These are phyloP conservation scores for Candida fluviatilis DNA, from an alignment of 805 yeast genomes.

Conservation along the genomic window DNA sequence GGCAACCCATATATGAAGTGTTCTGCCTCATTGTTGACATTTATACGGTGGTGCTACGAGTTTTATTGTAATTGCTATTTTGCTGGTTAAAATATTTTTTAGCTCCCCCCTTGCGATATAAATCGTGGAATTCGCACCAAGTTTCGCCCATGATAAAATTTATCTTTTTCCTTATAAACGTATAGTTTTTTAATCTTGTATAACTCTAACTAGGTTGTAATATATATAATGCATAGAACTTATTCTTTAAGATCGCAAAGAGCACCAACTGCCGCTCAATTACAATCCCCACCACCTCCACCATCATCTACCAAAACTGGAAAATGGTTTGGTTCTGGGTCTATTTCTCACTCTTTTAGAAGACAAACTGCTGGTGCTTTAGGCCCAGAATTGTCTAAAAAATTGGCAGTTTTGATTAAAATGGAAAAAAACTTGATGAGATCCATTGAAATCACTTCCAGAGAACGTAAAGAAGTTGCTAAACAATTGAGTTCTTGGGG, in stretches of 20 bases:
- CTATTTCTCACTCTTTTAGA: conserved; percentile 67
- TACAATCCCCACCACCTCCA: conserved; percentile 79
- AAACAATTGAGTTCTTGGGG: conserved; percentile 98
- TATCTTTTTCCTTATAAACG: neutral
- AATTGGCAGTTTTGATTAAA: conserved; percentile 86
- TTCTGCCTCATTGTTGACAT: no score
- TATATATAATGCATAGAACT: conserved; percentile 67
- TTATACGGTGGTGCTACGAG: no score
- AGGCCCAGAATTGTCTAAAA: conserved; percentile 93
- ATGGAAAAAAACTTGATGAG: conserved; percentile 96
- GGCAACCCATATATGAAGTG: no score
- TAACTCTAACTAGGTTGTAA: neutral
- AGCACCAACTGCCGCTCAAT: conserved; percentile 80
- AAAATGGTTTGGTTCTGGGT: conserved; percentile 71
- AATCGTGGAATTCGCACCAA: neutral
- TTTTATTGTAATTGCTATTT: no score
- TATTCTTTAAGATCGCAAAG: conserved; percentile 74
- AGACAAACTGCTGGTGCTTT: conserved; percentile 84
- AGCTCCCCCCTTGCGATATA: neutral
- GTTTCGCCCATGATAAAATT: neutral
- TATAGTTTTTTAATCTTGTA: neutral
- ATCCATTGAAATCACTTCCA: conserved; percentile 86
- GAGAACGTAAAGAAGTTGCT: conserved; percentile 94
- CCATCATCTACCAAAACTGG: conserved; percentile 64
- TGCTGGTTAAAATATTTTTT: neutral